These are phyloP conservation scores for Tetrapisispora namnaoensis DNA, from an alignment of 805 yeast genomes.

Conservation along the genomic window DNA sequence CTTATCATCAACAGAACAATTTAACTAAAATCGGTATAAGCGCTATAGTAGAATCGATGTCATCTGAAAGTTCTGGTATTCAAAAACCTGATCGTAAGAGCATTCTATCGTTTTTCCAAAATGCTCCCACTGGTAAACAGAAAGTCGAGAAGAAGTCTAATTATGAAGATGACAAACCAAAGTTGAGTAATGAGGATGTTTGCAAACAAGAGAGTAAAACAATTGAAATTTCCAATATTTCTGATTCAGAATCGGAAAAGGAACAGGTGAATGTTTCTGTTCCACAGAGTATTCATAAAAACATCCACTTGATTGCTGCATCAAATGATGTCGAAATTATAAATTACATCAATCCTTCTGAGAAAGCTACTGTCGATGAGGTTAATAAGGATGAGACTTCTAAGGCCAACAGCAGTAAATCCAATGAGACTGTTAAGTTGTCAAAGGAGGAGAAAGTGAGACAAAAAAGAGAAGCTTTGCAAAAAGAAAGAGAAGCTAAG, in stretches of 20 bases:
- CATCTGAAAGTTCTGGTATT: slow-evolving; percentile 5
- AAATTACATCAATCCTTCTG: not conserved
- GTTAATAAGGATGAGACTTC: not conserved
- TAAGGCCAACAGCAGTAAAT: not conserved
- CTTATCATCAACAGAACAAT: too few relatives aligned
- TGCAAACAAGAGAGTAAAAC: not conserved
- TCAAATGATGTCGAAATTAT: not conserved
- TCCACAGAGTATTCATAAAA: not conserved
- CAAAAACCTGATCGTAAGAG: slow-evolving; percentile 7
- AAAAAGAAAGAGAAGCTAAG: slow-evolving; percentile 10
- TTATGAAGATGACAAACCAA: not conserved
- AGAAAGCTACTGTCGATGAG: not conserved
- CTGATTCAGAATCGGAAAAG: slow-evolving; percentile 4
- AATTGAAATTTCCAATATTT: not conserved
- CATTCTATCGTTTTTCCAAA: slow-evolving; percentile 20
- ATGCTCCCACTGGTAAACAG: not conserved
- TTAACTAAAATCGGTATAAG: not conserved
- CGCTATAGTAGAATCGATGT: not conserved
- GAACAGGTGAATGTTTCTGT: not conserved
- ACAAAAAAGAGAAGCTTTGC: slow-evolving; percentile 9
- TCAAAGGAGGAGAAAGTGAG: slow-evolving; percentile 6
- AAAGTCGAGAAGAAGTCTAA: not conserved
- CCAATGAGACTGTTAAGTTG: slow-evolving; percentile 1
- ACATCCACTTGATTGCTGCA: not conserved
- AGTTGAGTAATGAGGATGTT: not conserved